Conservation (phyloP, 2,329 filamentous ascomycete genomes). For the Elsinoe necatrix region DNA sequence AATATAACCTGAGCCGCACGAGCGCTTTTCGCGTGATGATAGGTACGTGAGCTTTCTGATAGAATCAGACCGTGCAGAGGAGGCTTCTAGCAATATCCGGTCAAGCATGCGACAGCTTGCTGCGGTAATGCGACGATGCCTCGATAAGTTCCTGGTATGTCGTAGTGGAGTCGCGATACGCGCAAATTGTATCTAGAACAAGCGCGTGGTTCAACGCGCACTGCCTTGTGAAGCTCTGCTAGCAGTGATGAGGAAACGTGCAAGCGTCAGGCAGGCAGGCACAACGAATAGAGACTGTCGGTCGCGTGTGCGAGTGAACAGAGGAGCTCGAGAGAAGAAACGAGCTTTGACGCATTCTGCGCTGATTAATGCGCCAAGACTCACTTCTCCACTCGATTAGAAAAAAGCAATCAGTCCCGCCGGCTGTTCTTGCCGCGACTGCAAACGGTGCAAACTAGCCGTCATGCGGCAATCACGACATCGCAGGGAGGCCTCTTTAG, state of each 20-base stretch:
- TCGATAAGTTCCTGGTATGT: background rate
- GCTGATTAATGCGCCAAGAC: background rate
- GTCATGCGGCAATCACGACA: constrained; percentile 13
- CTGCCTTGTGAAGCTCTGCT: background rate
- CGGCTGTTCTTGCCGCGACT: constrained; percentile 1
- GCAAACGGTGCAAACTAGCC: background rate
- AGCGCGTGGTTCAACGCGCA: background rate
- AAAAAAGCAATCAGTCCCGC: background rate
- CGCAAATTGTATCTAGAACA: background rate
- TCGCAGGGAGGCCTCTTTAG: background rate
- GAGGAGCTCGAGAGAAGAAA: background rate
- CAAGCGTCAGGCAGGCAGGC: background rate
- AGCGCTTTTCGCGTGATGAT: too few species aligned
- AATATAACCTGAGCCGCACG: too few species aligned
- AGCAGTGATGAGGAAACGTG: too few species aligned
- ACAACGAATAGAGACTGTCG: background rate
- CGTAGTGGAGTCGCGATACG: background rate
- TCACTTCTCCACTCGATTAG: background rate
- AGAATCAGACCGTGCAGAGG: too few species aligned
- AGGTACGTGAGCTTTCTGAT: too few species aligned
- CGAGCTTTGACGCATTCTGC: background rate
- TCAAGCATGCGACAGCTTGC: background rate
- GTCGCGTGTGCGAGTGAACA: background rate
- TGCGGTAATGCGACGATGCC: background rate
- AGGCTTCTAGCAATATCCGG: background rate